These are phyloP conservation scores for Microsporum ferrugineum DNA, from an alignment of 2,329 filamentous ascomycete species.

Conservation along the genomic window DNA sequence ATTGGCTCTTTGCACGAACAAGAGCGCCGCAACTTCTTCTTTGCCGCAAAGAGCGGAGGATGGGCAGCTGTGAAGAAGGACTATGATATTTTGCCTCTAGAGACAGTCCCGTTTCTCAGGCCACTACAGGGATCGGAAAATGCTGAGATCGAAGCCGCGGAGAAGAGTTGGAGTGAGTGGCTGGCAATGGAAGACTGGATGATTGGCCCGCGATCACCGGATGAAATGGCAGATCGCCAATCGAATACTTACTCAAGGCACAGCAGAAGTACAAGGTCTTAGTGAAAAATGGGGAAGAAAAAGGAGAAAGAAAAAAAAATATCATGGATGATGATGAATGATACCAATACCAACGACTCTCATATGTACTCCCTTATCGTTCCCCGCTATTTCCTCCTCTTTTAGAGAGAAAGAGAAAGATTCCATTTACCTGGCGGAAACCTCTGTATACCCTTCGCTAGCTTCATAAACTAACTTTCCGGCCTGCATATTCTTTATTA, in stretches of 20 bases:
- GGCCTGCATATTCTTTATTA: background rate
- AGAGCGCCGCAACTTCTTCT: conserved; percentile 87
- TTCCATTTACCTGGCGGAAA: background rate
- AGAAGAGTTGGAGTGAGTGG: conserved; percentile 87
- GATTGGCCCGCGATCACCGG: conserved; percentile 69
- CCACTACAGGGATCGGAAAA: conserved; percentile 67
- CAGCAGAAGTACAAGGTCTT: conserved; percentile 1
- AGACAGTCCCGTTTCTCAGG: conserved; percentile 76
- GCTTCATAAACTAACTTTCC: background rate
- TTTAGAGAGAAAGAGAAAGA: background rate
- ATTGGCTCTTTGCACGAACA: conserved; percentile 74
- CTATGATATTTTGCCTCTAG: conserved; percentile 76
- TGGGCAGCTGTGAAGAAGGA: conserved; percentile 83
- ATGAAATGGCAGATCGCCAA: conserved; percentile 30
- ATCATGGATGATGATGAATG: background rate
- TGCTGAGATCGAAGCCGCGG: conserved; percentile 69
- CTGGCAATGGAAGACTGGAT: conserved; percentile 97
- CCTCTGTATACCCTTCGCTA: background rate
- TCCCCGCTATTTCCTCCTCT: background rate
- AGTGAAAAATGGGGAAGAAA: background rate
- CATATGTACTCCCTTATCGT: background rate
- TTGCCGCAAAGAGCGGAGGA: conserved; percentile 81
- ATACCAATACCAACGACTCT: conserved; percentile 1
- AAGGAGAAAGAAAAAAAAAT: background rate
- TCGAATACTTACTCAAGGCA: conserved; percentile 12